Conservation (phyloP, 176 grass and related monocot genomes). For the Tuctoria greenei region DNA sequence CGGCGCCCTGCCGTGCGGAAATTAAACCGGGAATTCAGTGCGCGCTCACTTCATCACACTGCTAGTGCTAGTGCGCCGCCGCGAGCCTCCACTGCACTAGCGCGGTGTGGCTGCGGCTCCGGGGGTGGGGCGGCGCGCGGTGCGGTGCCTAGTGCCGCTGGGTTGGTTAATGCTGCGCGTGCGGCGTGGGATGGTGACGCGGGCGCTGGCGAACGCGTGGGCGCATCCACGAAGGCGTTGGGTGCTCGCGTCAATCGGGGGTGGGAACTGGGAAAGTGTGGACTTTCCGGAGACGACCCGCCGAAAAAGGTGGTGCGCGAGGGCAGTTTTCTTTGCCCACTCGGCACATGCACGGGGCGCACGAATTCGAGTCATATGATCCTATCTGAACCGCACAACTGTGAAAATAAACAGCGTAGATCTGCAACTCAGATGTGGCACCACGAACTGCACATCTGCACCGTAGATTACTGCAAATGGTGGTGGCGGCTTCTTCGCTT, state of each 20-base stretch:
- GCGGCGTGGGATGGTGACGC: slow-evolving; percentile 43
- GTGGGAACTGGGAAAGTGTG: background rate
- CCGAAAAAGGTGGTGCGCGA: slow-evolving; percentile 25
- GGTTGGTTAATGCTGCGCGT: slow-evolving; percentile 30
- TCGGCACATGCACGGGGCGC: background rate
- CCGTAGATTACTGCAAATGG: too few relatives aligned
- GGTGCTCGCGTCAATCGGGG: background rate
- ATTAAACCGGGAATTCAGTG: slow-evolving; percentile 15
- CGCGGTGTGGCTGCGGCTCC: too few relatives aligned
- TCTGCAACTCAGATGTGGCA: too few relatives aligned
- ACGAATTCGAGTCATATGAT: too few relatives aligned
- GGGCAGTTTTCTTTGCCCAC: slow-evolving; percentile 20
- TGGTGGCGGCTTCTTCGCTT: too few relatives aligned
- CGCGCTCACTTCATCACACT: slow-evolving; percentile 20
- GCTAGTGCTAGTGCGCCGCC: background rate
- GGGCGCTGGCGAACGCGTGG: background rate
- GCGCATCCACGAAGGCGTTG: background rate
- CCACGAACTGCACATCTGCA: too few relatives aligned
- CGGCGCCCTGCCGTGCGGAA: slow-evolving; percentile 17
- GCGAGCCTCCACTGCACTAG: too few relatives aligned
- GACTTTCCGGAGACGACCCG: slow-evolving; percentile 29
- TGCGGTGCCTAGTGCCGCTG: background rate
- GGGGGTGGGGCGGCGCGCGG: background rate
- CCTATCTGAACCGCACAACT: too few relatives aligned
- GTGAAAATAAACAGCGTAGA: too few relatives aligned